Percentiles rank a stretch among this genome's conserved stretches.
Evolutionary conservation across 2,329 filamentous ascomycete genomes (phyloP).

Genomic region (Calonectria naviculata): DNA sequence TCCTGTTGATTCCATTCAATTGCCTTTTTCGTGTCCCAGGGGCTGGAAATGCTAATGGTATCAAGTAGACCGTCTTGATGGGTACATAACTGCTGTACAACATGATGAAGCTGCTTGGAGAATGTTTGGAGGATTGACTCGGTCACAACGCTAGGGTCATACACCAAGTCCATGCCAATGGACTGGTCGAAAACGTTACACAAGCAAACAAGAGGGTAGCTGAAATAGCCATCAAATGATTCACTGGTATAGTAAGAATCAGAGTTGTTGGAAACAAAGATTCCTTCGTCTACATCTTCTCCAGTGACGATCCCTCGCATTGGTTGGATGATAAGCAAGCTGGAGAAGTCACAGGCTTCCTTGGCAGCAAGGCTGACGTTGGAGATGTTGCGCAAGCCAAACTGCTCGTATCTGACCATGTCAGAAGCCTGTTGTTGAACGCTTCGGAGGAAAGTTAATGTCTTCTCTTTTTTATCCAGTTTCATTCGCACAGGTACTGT

Average conservation of each 20-base stretch:
- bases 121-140: not conserved
- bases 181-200: not conserved
- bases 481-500: constrained; percentile 31
- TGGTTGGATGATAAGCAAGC: constrained; percentile 2
- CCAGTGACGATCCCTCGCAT: not conserved
- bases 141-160: not conserved
- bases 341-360: constrained; percentile 5
- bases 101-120: not conserved
- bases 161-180: not conserved
- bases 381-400: constrained; percentile 6
- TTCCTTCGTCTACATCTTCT: not conserved
- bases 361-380: not conserved
- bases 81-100: not conserved
- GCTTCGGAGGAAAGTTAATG: not conserved
- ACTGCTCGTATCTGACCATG: constrained; percentile 6
- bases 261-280: not conserved
- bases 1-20: not conserved
- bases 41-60: not conserved
- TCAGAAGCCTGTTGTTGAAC: constrained; percentile 4
- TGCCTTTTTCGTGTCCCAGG: not conserved
- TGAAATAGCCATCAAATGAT: constrained; percentile 40
- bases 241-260: not conserved
- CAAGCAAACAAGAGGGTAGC: not conserved
- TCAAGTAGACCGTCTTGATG: not conserved
- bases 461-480: constrained; percentile 35